Percentiles rank a stretch among this genome's conserved stretches.
phyloP scores from a whole-genome alignment of 1,284 basidiomycete species.

The Agroathelia rolfsii region DNA sequence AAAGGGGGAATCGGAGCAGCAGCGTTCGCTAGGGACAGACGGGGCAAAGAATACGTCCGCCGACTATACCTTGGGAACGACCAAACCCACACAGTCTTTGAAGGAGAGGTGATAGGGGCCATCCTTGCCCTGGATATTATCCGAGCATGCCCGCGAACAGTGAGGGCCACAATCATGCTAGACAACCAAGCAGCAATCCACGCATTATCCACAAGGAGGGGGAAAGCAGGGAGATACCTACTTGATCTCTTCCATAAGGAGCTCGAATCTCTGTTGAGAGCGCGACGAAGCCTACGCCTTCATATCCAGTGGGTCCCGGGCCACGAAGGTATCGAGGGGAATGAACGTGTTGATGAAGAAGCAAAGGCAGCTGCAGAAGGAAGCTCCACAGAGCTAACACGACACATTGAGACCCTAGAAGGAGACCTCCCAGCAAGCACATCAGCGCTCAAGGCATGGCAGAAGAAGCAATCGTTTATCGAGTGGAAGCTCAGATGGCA shows the following conservation, averaged over 20 bases:
- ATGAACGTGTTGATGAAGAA: constrained; percentile 1
- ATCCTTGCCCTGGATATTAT: constrained; percentile 15
- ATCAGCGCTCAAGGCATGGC: constrained; percentile 12
- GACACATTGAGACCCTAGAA: too few relatives aligned
- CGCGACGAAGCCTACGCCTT: not conserved
- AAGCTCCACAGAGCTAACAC: too few relatives aligned
- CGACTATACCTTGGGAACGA: constrained; percentile 13
- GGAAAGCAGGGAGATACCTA: constrained; percentile 13
- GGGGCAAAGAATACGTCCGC: not conserved
- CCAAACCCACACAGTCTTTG: constrained; percentile 15
- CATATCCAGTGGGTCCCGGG: constrained; percentile 1
- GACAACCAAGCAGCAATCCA: too few relatives aligned
- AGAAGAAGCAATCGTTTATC: constrained; percentile 5
- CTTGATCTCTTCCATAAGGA: constrained; percentile 11
- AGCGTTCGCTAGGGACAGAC: constrained; percentile 10
- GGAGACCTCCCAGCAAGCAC: constrained; percentile 16
- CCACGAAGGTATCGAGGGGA: not conserved
- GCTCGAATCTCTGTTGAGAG: constrained; percentile 4
- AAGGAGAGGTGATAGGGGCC: constrained; percentile 16
- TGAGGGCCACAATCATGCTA: constrained; percentile 10
- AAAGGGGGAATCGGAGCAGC: constrained; percentile 15
- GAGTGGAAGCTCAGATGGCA: too few relatives aligned
- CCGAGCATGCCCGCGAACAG: constrained; percentile 1
- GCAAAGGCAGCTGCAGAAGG: constrained; percentile 15
- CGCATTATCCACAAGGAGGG: constrained; percentile 3